Evolutionary conservation across 2,329 filamentous ascomycete genomes (phyloP).

Genomic region (Curvularia sp.): DNA sequence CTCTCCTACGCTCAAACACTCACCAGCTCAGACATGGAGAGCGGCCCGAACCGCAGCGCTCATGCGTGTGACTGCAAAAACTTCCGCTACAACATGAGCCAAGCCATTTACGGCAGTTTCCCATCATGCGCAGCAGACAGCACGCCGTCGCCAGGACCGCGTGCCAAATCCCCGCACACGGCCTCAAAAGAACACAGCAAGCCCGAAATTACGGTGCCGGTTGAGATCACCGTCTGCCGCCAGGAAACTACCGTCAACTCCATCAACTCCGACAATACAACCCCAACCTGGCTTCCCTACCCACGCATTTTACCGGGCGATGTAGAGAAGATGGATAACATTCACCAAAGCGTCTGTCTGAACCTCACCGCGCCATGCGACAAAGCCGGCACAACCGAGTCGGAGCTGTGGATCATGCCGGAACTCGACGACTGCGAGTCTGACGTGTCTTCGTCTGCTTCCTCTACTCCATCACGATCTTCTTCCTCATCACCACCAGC

Average conservation of each 20-base stretch:
- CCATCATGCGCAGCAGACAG: constrained; percentile 26
- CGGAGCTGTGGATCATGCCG: constrained; percentile 43
- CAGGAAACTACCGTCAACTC: constrained; percentile 15
- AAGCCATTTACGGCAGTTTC: constrained; percentile 25
- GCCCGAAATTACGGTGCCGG: constrained; percentile 12
- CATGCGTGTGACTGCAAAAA: constrained; percentile 29
- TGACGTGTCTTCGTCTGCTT: constrained; percentile 12
- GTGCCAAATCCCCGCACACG: constrained; percentile 16
- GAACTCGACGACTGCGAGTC: constrained; percentile 43
- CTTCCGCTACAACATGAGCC: constrained; percentile 24
- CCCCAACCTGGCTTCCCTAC: constrained; percentile 25
- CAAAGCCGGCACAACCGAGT: constrained; percentile 22
- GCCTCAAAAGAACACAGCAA: constrained; percentile 17
- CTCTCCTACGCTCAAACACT: neutral
- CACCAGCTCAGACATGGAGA: constrained; percentile 17
- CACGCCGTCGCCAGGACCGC: constrained; percentile 17
- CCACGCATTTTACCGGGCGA: constrained; percentile 17
- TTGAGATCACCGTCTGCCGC: neutral
- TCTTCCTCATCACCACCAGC: neutral
- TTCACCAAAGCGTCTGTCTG: constrained; percentile 37
- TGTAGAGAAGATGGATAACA: constrained; percentile 17
- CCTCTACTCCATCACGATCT: neutral
- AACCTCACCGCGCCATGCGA: constrained; percentile 24
- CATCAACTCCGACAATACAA: constrained; percentile 2
- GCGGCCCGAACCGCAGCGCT: constrained; percentile 17